These are phyloP conservation scores for Mortierella sp. DNA, from an alignment of 371 early-diverging fungal genomes.

Conservation along the genomic window DNA sequence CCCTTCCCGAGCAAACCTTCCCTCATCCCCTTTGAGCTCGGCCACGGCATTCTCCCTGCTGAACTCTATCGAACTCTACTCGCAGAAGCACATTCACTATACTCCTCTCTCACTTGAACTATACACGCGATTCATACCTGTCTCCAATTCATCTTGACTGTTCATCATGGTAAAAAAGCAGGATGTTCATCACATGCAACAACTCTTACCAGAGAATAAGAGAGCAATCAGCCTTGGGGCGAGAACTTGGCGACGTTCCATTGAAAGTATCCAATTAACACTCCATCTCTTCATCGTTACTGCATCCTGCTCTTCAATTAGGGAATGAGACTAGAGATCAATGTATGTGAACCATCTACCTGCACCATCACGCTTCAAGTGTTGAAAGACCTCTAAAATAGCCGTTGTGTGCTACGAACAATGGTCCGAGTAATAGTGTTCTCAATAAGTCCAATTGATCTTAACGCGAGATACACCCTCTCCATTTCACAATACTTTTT, in stretches of 20 bases:
- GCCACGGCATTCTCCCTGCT: background rate
- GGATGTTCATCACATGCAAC: background rate
- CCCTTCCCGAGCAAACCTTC: too few species aligned
- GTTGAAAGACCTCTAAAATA: background rate
- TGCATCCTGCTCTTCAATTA: background rate
- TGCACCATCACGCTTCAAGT: background rate
- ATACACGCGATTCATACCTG: background rate
- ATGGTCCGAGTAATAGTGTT: background rate
- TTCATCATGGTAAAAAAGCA: background rate
- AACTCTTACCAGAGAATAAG: background rate
- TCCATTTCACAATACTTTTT: background rate
- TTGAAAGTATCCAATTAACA: background rate
- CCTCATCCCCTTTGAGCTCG: too few species aligned
- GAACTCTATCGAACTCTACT: background rate
- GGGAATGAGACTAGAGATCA: slow-evolving; percentile 13
- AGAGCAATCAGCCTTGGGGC: background rate
- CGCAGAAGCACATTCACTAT: background rate
- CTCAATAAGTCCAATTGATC: background rate
- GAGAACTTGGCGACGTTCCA: too few species aligned
- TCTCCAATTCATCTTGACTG: background rate
- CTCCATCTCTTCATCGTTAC: background rate
- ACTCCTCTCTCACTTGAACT: background rate
- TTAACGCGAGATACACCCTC: background rate
- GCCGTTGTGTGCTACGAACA: background rate
- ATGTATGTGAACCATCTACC: background rate